Percentiles rank a stretch among this genome's conserved stretches.
phyloP scores from a whole-genome alignment of 805 yeast species.

The Kodamaea nitidulidarum region DNA sequence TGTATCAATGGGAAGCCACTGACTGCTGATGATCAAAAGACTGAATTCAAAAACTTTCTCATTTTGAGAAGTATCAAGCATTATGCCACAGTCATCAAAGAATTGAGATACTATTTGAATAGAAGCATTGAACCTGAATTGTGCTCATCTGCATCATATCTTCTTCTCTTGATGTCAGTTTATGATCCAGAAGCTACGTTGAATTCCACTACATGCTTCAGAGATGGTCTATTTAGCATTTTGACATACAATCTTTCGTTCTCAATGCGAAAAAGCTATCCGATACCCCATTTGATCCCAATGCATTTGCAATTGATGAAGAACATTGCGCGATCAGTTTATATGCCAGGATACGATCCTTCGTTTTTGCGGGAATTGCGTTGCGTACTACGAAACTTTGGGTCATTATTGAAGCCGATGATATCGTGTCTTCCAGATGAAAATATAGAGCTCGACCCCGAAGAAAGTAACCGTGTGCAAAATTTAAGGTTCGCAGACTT shows the following conservation, averaged over 20 bases:
- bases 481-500: conserved; percentile 5
- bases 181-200: conserved; percentile 42
- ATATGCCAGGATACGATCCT: conserved; percentile 34
- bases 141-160: conserved; percentile 33
- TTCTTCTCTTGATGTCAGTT: conserved; percentile 37
- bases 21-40: not conserved
- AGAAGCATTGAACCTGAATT: conserved; percentile 26
- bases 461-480: not conserved
- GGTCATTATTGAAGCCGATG: conserved; percentile 10
- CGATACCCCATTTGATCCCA: conserved; percentile 20
- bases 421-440: not conserved
- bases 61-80: conserved; percentile 32
- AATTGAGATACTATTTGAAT: conserved; percentile 27
- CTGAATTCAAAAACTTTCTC: conserved; percentile 20
- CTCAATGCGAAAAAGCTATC: conserved; percentile 11
- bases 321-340: conserved; percentile 31
- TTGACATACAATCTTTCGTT: conserved; percentile 24
- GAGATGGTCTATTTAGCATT: conserved; percentile 38
- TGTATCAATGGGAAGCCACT: not conserved
- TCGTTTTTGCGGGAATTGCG: conserved; percentile 28
- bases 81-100: conserved; percentile 34
- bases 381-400: conserved; percentile 23
- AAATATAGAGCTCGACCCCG: not conserved
- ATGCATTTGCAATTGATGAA: conserved; percentile 33
- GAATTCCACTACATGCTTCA: conserved; percentile 33